A percentile compares a stretch with the other conserved stretches of the same genome.
phyloP scores from a whole-genome alignment of 129 eudicot species.

The Saposhnikovia divaricata region DNA sequence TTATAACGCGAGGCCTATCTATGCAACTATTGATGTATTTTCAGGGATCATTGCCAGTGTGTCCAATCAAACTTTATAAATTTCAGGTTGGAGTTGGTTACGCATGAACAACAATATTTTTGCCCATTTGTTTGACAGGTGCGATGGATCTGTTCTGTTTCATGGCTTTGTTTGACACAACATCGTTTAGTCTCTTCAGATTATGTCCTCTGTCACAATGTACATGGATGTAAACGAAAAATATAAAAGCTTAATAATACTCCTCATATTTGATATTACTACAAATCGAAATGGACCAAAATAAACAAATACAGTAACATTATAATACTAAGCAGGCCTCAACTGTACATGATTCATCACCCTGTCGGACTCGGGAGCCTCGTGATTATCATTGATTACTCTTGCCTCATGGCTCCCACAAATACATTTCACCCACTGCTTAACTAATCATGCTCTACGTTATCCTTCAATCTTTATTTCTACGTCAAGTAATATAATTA shows the following conservation, averaged over 20 bases:
- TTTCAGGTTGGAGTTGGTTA: not conserved
- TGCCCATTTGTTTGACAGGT: not conserved
- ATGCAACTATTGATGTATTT: conserved; percentile 40
- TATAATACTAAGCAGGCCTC: not conserved
- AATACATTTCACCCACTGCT: not conserved
- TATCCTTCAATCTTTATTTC: not conserved
- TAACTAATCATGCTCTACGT: not conserved
- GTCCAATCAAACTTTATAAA: not conserved
- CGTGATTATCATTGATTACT: not conserved
- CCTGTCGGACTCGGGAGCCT: conserved; percentile 3
- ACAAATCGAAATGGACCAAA: not conserved
- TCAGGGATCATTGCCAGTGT: conserved; percentile 3
- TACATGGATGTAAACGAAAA: not conserved
- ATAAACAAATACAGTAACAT: not conserved
- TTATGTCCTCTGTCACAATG: not conserved
- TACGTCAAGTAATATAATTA: not conserved
- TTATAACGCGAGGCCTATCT: not conserved
- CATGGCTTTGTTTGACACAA: too few relatives aligned
- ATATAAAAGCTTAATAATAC: not conserved
- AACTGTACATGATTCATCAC: not conserved
- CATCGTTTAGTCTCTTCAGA: too few relatives aligned
- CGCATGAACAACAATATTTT: not conserved
- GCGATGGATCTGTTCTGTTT: too few relatives aligned
- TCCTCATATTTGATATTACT: not conserved
- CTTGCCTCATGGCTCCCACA: not conserved